Conservation (phyloP, 75 land plant genomes). For the Isoetes taiwanensis region DNA sequence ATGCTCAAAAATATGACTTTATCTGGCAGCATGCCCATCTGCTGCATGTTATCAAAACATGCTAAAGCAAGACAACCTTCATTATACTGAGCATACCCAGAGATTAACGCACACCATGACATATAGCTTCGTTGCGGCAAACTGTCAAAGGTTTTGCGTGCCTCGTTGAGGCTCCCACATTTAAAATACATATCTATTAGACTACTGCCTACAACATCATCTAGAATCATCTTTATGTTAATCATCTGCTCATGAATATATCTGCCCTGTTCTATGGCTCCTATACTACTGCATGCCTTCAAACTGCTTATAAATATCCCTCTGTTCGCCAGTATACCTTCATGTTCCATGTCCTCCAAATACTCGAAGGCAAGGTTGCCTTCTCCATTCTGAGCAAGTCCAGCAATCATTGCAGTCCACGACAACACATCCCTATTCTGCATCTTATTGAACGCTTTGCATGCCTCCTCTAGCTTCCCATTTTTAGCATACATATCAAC, state of each 20-base stretch:
- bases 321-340: background rate
- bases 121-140: too few species aligned
- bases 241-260: background rate
- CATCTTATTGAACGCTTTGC: background rate
- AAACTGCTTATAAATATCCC: background rate
- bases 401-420: background rate
- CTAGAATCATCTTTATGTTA: too few species aligned
- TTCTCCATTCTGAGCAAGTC: background rate
- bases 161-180: too few species aligned
- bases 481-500: background rate
- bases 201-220: too few species aligned
- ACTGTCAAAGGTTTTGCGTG: too few species aligned
- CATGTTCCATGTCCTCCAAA: background rate
- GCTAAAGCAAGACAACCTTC: conserved; percentile 17
- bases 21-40: conserved; percentile 24
- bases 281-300: background rate
- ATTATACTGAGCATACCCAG: conserved; percentile 21
- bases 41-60: conserved; percentile 37
- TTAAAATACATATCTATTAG: too few species aligned
- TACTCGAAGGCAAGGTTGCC: background rate
- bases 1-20: conserved; percentile 22
- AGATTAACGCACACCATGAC: conserved; percentile 41
- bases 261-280: background rate
- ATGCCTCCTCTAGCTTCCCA: conserved; percentile 7
- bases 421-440: background rate